Evolutionary conservation across 768 basidiomycete genomes (phyloP).

Genomic region (Kwoniella heveanensis): DNA sequence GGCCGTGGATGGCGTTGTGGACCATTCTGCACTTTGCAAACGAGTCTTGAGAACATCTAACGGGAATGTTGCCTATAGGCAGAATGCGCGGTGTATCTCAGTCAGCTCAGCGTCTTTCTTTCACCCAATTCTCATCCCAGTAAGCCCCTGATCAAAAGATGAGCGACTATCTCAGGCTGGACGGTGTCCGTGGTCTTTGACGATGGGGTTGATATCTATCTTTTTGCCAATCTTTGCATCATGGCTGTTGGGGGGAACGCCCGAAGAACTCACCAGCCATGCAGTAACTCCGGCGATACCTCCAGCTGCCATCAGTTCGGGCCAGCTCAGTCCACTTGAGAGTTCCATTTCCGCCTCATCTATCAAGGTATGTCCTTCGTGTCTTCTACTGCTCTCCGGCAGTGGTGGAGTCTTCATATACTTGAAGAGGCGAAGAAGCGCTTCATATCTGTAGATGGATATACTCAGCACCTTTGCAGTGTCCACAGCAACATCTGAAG

Average conservation of each 20-base stretch:
- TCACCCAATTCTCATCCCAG: no score
- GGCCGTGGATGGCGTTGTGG: neutral
- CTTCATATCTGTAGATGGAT: conserved; percentile 51
- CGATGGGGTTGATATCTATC: no score
- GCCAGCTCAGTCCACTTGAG: conserved; percentile 59
- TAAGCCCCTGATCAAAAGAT: no score
- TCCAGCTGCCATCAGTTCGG: conserved; percentile 69
- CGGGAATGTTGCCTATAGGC: conserved; percentile 68
- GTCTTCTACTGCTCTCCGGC: conserved; percentile 54
- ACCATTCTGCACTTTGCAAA: conserved; percentile 63
- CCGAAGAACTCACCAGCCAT: conserved; percentile 62
- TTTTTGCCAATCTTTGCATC: neutral
- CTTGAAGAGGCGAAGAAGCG: conserved; percentile 52
- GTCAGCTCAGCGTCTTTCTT: no score
- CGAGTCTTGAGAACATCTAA: conserved; percentile 89
- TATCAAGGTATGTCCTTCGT: conserved; percentile 55
- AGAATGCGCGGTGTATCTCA: no score
- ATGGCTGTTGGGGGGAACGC: no score
- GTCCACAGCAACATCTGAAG: no score
- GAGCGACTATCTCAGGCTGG: no score
- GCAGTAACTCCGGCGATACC: conserved; percentile 75
- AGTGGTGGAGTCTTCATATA: conserved; percentile 30
- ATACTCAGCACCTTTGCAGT: no score
- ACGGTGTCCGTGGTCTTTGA: no score
- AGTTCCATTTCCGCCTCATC: conserved; percentile 59